A percentile compares a stretch with the other conserved stretches of the same genome.
These are phyloP conservation scores for Fomes fomentarius DNA, from an alignment of 1,284 basidiomycete genomes.

Conservation along the genomic window DNA sequence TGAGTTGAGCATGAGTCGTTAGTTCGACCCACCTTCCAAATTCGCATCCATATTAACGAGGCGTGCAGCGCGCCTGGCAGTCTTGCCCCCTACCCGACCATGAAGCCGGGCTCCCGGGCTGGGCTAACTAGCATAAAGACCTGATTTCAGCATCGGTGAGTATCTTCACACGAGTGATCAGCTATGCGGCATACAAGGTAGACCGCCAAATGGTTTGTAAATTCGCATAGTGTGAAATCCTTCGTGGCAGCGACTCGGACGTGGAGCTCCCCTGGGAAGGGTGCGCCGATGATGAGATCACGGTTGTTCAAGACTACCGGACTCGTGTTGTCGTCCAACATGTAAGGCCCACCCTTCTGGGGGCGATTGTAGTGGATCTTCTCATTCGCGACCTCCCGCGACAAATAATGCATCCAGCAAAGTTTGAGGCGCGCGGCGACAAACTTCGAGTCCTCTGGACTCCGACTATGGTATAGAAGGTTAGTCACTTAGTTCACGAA, in stretches of 20 bases:
- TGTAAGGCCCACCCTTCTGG: conserved; percentile 70
- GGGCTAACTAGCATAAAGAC: conserved; percentile 92
- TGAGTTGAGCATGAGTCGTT: background rate
- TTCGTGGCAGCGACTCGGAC: conserved; percentile 72
- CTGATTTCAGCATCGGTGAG: conserved; percentile 97
- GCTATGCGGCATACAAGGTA: conserved; percentile 42
- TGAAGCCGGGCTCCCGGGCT: conserved; percentile 86
- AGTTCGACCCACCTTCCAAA: conserved; percentile 28
- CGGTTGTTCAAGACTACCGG: conserved; percentile 97
- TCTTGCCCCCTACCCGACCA: conserved; percentile 49
- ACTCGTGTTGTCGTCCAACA: conserved; percentile 86
- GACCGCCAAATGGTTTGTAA: background rate
- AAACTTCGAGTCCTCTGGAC: no score
- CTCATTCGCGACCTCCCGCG: conserved; percentile 94
- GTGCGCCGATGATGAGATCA: conserved; percentile 94
- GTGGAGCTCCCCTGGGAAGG: conserved; percentile 77
- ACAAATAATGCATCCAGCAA: no score
- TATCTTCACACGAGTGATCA: conserved; percentile 80
- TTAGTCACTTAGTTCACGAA: no score
- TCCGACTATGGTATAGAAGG: no score
- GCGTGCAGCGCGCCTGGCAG: no score
- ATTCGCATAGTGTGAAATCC: conserved; percentile 66
- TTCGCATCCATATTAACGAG: no score
- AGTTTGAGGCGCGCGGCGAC: no score
- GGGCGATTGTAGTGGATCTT: conserved; percentile 79